Percentiles rank a stretch among this genome's conserved stretches.
Conservation (phyloP, 2,329 filamentous ascomycete species). For the Trichoderma pleuroti region DNA sequence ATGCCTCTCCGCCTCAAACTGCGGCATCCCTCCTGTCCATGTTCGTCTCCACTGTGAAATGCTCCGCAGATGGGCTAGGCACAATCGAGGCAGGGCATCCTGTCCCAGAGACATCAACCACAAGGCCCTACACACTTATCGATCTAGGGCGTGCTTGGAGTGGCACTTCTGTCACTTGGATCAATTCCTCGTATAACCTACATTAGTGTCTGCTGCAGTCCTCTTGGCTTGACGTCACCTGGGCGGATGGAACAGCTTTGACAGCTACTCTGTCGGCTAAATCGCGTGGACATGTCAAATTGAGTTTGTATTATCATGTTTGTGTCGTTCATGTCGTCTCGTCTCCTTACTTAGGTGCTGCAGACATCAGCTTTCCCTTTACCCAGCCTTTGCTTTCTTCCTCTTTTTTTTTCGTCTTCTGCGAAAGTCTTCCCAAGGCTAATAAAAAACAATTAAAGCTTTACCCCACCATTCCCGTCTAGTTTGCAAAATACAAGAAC, state of each 20-base stretch:
- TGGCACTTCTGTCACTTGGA: neutral
- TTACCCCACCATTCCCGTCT: constrained; percentile 29
- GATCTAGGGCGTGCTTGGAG: neutral
- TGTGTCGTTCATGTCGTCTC: constrained; percentile 16
- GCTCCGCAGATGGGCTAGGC: constrained; percentile 1
- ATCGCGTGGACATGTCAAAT: neutral
- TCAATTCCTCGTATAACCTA: constrained; percentile 12
- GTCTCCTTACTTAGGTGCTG: neutral
- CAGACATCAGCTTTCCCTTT: constrained; percentile 15
- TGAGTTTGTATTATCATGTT: constrained; percentile 19
- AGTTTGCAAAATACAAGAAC: constrained; percentile 36
- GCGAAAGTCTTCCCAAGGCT: constrained; percentile 16
- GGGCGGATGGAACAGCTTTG: neutral
- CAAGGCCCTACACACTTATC: neutral
- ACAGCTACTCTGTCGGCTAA: constrained; percentile 1
- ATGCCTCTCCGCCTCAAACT: neutral
- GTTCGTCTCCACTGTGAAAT: neutral
- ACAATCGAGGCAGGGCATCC: neutral
- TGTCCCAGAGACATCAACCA: neutral
- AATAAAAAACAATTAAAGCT: constrained; percentile 20
- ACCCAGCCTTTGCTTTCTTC: constrained; percentile 13
- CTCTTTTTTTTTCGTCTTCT: neutral
- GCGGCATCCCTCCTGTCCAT: neutral
- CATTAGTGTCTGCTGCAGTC: constrained; percentile 2
- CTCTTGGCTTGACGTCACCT: constrained; percentile 16